Conservation (phyloP, 148 eudicot genomes). For the Simmondsia chinensis region DNA sequence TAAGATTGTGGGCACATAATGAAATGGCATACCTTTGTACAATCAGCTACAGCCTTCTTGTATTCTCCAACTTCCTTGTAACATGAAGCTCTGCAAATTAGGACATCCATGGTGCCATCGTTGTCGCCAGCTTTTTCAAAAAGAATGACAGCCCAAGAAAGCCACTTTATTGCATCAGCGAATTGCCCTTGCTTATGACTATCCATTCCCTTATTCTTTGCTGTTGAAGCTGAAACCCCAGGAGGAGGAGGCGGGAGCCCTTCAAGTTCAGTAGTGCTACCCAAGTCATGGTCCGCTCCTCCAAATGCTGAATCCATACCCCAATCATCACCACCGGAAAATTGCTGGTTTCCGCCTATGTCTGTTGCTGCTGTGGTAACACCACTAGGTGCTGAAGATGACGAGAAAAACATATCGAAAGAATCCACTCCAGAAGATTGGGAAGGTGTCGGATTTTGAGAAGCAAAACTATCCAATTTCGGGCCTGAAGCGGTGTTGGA, state of each 20-base stretch:
- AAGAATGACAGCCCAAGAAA: slow-evolving; percentile 91
- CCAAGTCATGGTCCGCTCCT: slow-evolving; percentile 34
- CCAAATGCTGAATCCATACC: slow-evolving; percentile 36
- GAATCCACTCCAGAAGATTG: slow-evolving; percentile 39
- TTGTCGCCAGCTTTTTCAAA: slow-evolving; percentile 54
- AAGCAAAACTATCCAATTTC: slow-evolving; percentile 34
- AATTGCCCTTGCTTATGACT: slow-evolving; percentile 83
- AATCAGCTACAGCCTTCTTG: slow-evolving; percentile 97
- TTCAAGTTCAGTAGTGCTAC: slow-evolving; percentile 71
- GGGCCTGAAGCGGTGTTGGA: slow-evolving; percentile 19
- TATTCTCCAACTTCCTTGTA: slow-evolving; percentile 98
- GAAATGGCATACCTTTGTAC: slow-evolving; percentile 88
- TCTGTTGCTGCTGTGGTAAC: slow-evolving; percentile 21
- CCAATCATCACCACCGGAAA: slow-evolving; percentile 76
- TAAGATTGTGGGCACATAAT: too few species aligned
- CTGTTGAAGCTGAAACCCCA: slow-evolving; percentile 67
- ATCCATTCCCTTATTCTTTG: slow-evolving; percentile 80
- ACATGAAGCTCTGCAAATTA: slow-evolving; percentile 79
- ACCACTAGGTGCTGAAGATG: slow-evolving; percentile 21
- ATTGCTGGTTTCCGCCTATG: slow-evolving; percentile 23
- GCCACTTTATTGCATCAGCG: slow-evolving; percentile 97
- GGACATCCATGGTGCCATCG: slow-evolving; percentile 50
- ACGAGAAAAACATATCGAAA: slow-evolving; percentile 52
- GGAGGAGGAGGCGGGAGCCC: slow-evolving; percentile 95
- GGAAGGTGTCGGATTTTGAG: slow-evolving; percentile 25